phyloP scores from a whole-genome alignment of 768 basidiomycete genomes.

The Boletus tomentosulus region DNA sequence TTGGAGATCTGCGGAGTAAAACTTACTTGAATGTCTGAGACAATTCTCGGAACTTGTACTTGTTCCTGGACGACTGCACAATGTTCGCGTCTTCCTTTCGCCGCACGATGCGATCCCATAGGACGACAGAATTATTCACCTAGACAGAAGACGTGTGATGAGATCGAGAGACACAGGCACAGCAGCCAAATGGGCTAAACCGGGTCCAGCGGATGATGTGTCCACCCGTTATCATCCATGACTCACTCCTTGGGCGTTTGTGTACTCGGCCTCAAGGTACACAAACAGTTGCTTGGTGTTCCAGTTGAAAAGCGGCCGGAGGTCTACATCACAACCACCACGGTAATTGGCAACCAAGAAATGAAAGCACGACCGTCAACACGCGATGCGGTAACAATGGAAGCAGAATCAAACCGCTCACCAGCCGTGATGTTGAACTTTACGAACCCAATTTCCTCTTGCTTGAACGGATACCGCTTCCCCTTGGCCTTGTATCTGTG shows the following conservation, averaged over 20 bases:
- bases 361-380: slow-evolving; percentile 27
- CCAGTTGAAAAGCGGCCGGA: slow-evolving; percentile 85
- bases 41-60: slow-evolving; percentile 79
- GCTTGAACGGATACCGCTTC: slow-evolving; percentile 51
- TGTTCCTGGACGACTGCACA: slow-evolving; percentile 53
- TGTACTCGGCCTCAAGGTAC: slow-evolving; percentile 83
- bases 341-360: slow-evolving; percentile 17
- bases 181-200: slow-evolving; percentile 20
- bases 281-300: slow-evolving; percentile 95
- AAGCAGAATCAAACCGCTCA: slow-evolving; percentile 33
- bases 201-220: background rate
- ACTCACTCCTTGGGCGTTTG: slow-evolving; percentile 67
- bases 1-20: background rate
- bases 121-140: slow-evolving; percentile 74
- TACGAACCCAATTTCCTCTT: slow-evolving; percentile 76
- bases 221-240: background rate
- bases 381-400: slow-evolving; percentile 24
- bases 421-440: slow-evolving; percentile 81
- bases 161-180: slow-evolving; percentile 4
- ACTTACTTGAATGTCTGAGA: slow-evolving; percentile 73
- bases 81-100: slow-evolving; percentile 71
- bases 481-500: slow-evolving; percentile 45
- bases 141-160: slow-evolving; percentile 26
- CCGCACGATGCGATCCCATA: slow-evolving; percentile 92
- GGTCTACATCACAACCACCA: slow-evolving; percentile 45